These are phyloP conservation scores for Bretschneidera sinensis DNA, from an alignment of 345 rosid species.

Conservation along the genomic window DNA sequence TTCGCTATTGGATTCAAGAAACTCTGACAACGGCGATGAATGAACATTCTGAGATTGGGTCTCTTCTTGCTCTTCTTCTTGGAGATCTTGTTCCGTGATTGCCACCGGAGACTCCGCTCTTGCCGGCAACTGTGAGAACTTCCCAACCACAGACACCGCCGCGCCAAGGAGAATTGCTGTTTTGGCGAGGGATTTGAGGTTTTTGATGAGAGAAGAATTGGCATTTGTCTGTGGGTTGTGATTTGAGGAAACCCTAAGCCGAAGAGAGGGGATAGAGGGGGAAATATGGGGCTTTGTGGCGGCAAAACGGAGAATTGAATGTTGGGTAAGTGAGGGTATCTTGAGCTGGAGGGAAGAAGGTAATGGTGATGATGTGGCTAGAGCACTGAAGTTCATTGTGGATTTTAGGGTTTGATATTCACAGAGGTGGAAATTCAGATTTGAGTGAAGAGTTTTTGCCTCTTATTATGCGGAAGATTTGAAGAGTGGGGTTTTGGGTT, in stretches of 20 bases:
- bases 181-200: slow-evolving; percentile 42
- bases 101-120: slow-evolving; percentile 53
- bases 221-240: too few species aligned
- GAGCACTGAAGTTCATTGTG: slow-evolving; percentile 32
- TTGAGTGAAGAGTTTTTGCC: not conserved
- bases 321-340: slow-evolving; percentile 15
- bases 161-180: slow-evolving; percentile 50
- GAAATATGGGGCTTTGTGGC: slow-evolving; percentile 12
- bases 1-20: slow-evolving; percentile 44
- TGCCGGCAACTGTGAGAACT: slow-evolving; percentile 37
- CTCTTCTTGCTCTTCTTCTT: slow-evolving; percentile 15
- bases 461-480: too few species aligned
- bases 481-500: too few species aligned
- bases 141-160: slow-evolving; percentile 44
- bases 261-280: slow-evolving; percentile 7
- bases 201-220: slow-evolving; percentile 13
- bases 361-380: slow-evolving; percentile 23
- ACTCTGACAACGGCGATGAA: slow-evolving; percentile 36
- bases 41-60: slow-evolving; percentile 2
- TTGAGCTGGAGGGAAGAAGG: slow-evolving; percentile 20
- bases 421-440: not conserved
- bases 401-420: not conserved
- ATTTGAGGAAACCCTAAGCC: too few species aligned
- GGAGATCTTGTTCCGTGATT: slow-evolving; percentile 26
- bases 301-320: slow-evolving; percentile 2